phyloP scores from a whole-genome alignment of 106 monocot species.

The Ottelia alismoides region DNA sequence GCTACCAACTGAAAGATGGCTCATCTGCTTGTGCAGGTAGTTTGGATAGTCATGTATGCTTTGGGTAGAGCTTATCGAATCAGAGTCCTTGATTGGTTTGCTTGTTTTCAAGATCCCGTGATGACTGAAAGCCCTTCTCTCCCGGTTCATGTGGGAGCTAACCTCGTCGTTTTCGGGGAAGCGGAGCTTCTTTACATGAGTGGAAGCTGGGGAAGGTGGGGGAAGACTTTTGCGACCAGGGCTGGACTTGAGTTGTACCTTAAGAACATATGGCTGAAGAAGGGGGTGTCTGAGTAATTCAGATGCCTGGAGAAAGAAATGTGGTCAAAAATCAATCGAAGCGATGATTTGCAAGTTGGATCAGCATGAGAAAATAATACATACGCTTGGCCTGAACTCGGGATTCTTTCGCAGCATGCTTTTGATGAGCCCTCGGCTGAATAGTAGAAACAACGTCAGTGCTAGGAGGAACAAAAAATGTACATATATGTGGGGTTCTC shows the following conservation, averaged over 20 bases:
- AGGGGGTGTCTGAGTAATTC: slow-evolving; percentile 83
- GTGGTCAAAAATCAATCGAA: not conserved
- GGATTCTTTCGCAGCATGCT: slow-evolving; percentile 98
- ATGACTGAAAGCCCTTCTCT: slow-evolving; percentile 34
- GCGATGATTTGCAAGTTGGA: not conserved
- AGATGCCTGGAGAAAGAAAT: slow-evolving; percentile 42
- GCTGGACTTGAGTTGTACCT: slow-evolving; percentile 62
- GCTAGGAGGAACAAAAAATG: not conserved
- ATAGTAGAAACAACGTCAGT: not conserved
- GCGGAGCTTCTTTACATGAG: slow-evolving; percentile 31
- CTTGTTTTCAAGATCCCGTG: slow-evolving; percentile 33
- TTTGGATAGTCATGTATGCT: slow-evolving; percentile 38
- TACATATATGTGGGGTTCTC: not conserved
- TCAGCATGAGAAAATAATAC: slow-evolving; percentile 2
- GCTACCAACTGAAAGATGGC: slow-evolving; percentile 37
- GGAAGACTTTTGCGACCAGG: slow-evolving; percentile 41
- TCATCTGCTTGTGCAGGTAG: slow-evolving; percentile 24
- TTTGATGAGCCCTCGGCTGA: slow-evolving; percentile 89
- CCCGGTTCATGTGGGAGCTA: slow-evolving; percentile 22
- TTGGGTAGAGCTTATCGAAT: slow-evolving; percentile 38
- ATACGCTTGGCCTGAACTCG: slow-evolving; percentile 90
- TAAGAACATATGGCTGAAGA: slow-evolving; percentile 84
- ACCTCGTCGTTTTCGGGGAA: slow-evolving; percentile 40
- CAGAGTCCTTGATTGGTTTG: slow-evolving; percentile 15
- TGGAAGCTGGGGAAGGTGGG: slow-evolving; percentile 11